These are phyloP conservation scores for Mariannaea elegans DNA, from an alignment of 2,329 filamentous ascomycete genomes.

Conservation along the genomic window DNA sequence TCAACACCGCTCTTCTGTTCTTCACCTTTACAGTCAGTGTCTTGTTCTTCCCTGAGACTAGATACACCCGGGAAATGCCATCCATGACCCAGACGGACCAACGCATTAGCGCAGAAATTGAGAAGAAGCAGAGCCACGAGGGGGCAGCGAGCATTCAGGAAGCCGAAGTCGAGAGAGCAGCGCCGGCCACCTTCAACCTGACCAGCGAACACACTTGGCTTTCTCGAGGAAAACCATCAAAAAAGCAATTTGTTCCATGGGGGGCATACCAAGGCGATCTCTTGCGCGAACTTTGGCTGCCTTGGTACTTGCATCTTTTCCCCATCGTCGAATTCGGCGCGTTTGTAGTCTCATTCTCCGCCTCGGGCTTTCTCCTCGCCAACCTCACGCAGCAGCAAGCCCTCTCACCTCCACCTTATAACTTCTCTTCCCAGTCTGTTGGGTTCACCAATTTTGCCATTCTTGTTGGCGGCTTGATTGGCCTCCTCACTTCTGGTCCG, in stretches of 20 bases:
- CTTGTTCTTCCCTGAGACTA: slow-evolving; percentile 8
- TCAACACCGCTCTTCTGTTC: slow-evolving; percentile 15
- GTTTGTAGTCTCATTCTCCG: slow-evolving; percentile 16
- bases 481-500: slow-evolving; percentile 17
- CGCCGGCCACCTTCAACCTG: neutral
- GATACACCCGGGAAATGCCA: slow-evolving; percentile 11
- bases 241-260: slow-evolving; percentile 12
- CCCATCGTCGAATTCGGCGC: slow-evolving; percentile 18
- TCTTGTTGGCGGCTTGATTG: slow-evolving; percentile 12
- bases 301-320: slow-evolving; percentile 16
- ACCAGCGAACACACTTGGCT: slow-evolving; percentile 12
- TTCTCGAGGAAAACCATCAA: slow-evolving; percentile 17
- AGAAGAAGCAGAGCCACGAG: slow-evolving; percentile 14
- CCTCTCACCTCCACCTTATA: slow-evolving; percentile 9
- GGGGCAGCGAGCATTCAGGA: slow-evolving; percentile 9
- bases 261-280: slow-evolving; percentile 11
- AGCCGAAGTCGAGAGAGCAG: neutral
- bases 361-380: slow-evolving; percentile 17
- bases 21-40: slow-evolving; percentile 9
- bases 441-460: slow-evolving; percentile 22
- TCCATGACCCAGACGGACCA: neutral
- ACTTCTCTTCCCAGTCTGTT: slow-evolving; percentile 14
- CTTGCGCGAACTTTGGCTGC: slow-evolving; percentile 20
- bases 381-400: slow-evolving; percentile 23
- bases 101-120: neutral